Conservation (phyloP, 495 filamentous ascomycete genomes). For the Saxispiralis lemnorum region DNA sequence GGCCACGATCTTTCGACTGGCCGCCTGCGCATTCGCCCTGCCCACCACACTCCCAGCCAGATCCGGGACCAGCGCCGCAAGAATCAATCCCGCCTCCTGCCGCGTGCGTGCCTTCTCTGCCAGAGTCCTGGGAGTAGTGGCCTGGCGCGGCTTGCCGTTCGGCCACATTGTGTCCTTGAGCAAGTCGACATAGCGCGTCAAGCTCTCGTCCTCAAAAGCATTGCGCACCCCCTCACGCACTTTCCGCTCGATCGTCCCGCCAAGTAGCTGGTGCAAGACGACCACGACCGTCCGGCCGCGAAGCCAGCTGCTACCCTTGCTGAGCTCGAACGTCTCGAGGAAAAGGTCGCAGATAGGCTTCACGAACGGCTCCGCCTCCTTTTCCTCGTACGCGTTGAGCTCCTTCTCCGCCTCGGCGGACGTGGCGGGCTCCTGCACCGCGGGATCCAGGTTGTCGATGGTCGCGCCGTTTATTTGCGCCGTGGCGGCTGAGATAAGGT, state of each 20-base stretch:
- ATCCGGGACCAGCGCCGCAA: slow-evolving; percentile 31
- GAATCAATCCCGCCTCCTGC: slow-evolving; percentile 24
- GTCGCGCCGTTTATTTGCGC: slow-evolving; percentile 45
- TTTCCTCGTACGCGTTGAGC: slow-evolving; percentile 70
- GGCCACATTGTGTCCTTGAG: slow-evolving; percentile 68
- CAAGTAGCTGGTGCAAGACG: slow-evolving; percentile 53
- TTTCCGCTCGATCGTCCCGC: slow-evolving; percentile 80
- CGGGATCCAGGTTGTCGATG: slow-evolving; percentile 24
- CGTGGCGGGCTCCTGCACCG: slow-evolving; percentile 44
- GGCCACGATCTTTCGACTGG: slow-evolving; percentile 22
- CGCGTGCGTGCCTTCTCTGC: slow-evolving; percentile 36
- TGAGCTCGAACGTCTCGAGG: slow-evolving; percentile 86
- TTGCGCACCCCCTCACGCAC: slow-evolving; percentile 61
- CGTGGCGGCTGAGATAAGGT: slow-evolving; percentile 75
- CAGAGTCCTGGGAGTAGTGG: slow-evolving; percentile 26
- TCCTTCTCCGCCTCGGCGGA: slow-evolving; percentile 88
- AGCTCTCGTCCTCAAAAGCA: slow-evolving; percentile 55
- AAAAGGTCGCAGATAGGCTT: slow-evolving; percentile 98
- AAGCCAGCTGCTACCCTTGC: slow-evolving; percentile 83
- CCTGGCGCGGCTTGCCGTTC: slow-evolving; percentile 33
- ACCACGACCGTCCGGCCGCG: slow-evolving; percentile 88
- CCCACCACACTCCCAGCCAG: slow-evolving; percentile 31
- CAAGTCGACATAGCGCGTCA: slow-evolving; percentile 56
- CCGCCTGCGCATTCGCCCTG: slow-evolving; percentile 23
- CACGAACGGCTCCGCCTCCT: slow-evolving; percentile 83